phyloP scores from a whole-genome alignment of 2,329 filamentous ascomycete species.

The Sarocladium strictum region DNA sequence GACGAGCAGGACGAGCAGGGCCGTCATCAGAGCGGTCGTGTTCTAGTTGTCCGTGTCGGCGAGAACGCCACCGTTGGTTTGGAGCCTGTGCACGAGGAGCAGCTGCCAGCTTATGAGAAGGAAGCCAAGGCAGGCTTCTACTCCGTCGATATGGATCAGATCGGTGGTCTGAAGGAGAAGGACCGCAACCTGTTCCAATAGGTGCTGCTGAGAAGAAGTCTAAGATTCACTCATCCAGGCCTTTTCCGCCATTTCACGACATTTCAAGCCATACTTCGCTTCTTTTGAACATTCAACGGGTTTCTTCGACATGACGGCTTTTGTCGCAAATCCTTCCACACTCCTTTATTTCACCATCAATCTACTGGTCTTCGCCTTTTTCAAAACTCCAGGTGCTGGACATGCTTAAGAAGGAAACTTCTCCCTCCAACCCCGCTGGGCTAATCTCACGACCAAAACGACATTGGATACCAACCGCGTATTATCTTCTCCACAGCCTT shows the following conservation, averaged over 20 bases:
- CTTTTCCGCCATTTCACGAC: slow-evolving; percentile 3
- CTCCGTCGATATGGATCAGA: slow-evolving; percentile 88
- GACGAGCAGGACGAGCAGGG: slow-evolving; percentile 87
- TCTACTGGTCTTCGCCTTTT: neutral
- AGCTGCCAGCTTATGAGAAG: slow-evolving; percentile 84
- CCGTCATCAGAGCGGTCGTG: slow-evolving; percentile 74
- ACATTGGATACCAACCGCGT: neutral
- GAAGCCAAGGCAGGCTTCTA: slow-evolving; percentile 76
- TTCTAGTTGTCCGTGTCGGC: slow-evolving; percentile 86
- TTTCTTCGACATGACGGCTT: slow-evolving; percentile 6
- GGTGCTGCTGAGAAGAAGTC: slow-evolving; percentile 4
- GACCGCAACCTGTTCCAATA: slow-evolving; percentile 39
- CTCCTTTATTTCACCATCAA: neutral
- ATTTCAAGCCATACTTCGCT: neutral
- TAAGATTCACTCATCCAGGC: neutral
- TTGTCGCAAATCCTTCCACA: neutral
- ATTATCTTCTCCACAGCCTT: neutral
- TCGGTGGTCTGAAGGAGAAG: slow-evolving; percentile 93
- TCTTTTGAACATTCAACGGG: neutral
- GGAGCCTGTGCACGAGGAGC: slow-evolving; percentile 75
- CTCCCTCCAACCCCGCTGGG: neutral
- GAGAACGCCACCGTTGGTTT: slow-evolving; percentile 80
- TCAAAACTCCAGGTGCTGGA: neutral
- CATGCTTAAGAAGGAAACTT: neutral
- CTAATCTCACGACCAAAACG: slow-evolving; percentile 1